These are phyloP conservation scores for Lachancea quebecensis DNA, from an alignment of 805 yeast species.

Conservation along the genomic window DNA sequence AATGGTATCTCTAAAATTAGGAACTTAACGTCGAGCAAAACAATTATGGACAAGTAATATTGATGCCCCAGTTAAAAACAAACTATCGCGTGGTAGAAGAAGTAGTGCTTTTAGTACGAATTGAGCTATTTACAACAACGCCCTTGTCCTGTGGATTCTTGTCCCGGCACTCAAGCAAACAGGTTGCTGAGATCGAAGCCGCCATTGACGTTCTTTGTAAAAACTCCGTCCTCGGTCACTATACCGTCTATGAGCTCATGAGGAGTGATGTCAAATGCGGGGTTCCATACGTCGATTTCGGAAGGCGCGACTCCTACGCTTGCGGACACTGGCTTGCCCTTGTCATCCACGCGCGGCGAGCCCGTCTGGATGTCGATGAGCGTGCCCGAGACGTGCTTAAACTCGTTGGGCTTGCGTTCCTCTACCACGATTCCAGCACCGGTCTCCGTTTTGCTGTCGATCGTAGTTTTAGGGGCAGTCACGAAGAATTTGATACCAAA, in stretches of 20 bases:
- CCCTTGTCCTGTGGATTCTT: not conserved
- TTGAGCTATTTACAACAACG: too few species aligned
- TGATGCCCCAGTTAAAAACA: too few species aligned
- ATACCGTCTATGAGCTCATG: constrained; percentile 76
- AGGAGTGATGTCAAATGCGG: constrained; percentile 93
- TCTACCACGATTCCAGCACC: constrained; percentile 82
- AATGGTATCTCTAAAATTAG: too few species aligned
- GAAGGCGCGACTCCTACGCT: constrained; percentile 81
- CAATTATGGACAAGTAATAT: too few species aligned
- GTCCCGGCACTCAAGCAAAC: constrained; percentile 10
- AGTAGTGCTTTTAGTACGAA: too few species aligned
- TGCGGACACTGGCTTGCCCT: constrained; percentile 32
- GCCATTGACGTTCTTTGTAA: constrained; percentile 45
- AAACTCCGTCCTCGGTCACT: constrained; percentile 70
- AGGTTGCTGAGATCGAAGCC: constrained; percentile 38
- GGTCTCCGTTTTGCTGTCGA: constrained; percentile 56
- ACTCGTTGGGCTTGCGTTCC: constrained; percentile 75
- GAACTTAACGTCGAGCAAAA: too few species aligned
- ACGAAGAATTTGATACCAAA: constrained; percentile 76
- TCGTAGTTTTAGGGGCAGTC: constrained; percentile 92
- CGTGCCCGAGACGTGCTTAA: constrained; percentile 71
- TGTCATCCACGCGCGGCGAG: constrained; percentile 17
- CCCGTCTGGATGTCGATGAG: constrained; percentile 33
- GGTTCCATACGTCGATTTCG: constrained; percentile 86
- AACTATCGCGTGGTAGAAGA: too few species aligned